Evolutionary conservation across 441 rosid species (phyloP), one percentile per base, ranked within the genome.

Genomic region (Raphanus hybrid): DNA sequence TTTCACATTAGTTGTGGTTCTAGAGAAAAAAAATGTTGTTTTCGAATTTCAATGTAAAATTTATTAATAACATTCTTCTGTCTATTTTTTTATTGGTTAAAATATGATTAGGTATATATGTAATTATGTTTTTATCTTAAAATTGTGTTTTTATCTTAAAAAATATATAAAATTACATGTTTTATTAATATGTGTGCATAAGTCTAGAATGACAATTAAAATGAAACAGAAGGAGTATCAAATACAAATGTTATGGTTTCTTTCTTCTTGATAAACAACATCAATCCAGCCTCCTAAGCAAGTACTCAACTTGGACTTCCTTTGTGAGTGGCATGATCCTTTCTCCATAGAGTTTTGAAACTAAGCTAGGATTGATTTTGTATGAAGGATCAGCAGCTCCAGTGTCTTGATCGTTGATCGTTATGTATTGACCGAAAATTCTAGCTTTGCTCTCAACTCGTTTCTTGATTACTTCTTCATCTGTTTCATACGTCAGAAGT

Each of bases 361-460:
- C 85, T 69, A 82, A 67, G 77, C 84, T 84, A 63, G 99, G 96
- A 7, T 77, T 66, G 50, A 95, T 95, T 78, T 91, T 91, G 89
- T 81, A 91, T 5, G 86, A 87, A 0, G 91, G 94, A 15, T 88
- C 90, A 39, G 72, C 76, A 10, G 50, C 50, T 43, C 50, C 50
- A 11, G 69, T 67, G 39, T 75, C 83, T 16, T 83, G 82, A 14
- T 74, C 71, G 26, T 75, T 72, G 61, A 80, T 79, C 0, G 72
- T 84, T 67, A 91, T 91, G 81, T 90, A 91, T 79, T 87, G 90
- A 35, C 91, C 91, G 0, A 84, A 95, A 12, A 87, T 83, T 75
- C 70, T 87, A 12, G 93, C 87, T 83, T 95, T 92, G 75, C 77
- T 82, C 78, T 86, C 92, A 60, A 91, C 94, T 78, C 97, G 85